These are phyloP conservation scores for Phlebiopsis gigantea DNA, from an alignment of 768 basidiomycete genomes.

Conservation along the genomic window DNA sequence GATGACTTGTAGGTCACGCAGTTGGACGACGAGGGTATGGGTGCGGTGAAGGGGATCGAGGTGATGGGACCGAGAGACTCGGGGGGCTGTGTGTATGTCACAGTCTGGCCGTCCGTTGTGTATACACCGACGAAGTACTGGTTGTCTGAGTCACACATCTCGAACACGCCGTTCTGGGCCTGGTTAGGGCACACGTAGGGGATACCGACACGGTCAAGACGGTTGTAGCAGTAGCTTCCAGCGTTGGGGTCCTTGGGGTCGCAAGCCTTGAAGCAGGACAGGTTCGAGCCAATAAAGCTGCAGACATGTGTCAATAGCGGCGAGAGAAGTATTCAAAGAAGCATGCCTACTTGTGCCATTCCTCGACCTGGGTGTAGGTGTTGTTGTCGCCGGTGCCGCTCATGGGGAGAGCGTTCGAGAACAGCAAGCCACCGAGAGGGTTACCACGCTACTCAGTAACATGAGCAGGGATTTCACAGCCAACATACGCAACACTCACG, in stretches of 20 bases:
- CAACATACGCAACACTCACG: constrained; percentile 12
- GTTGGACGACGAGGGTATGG: constrained; percentile 36
- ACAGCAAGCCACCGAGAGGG: constrained; percentile 68
- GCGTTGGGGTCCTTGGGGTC: constrained; percentile 45
- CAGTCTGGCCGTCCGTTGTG: constrained; percentile 32
- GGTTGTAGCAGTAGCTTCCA: constrained; percentile 57
- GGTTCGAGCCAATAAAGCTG: constrained; percentile 65
- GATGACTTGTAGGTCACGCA: constrained; percentile 34
- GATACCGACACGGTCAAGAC: constrained; percentile 72
- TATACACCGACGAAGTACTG: constrained; percentile 57
- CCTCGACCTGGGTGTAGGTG: background rate
- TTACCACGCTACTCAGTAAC: constrained; percentile 56
- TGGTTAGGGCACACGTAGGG: constrained; percentile 67
- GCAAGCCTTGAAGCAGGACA: constrained; percentile 72
- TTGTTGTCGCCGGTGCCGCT: constrained; percentile 2
- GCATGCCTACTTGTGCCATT: background rate
- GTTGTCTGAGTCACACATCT: constrained; percentile 61
- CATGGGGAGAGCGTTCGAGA: constrained; percentile 42
- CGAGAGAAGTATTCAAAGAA: constrained; percentile 3
- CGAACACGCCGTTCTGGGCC: constrained; percentile 50
- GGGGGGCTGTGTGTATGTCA: constrained; percentile 42
- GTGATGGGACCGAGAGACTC: constrained; percentile 42
- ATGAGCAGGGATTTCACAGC: background rate
- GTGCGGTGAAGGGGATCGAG: constrained; percentile 38
- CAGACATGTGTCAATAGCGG: constrained; percentile 15